Percentiles rank a stretch among this genome's conserved stretches.
Evolutionary conservation across 169 alveolate species (phyloP).

Genomic region (Plasmodium knowlesi): DNA sequence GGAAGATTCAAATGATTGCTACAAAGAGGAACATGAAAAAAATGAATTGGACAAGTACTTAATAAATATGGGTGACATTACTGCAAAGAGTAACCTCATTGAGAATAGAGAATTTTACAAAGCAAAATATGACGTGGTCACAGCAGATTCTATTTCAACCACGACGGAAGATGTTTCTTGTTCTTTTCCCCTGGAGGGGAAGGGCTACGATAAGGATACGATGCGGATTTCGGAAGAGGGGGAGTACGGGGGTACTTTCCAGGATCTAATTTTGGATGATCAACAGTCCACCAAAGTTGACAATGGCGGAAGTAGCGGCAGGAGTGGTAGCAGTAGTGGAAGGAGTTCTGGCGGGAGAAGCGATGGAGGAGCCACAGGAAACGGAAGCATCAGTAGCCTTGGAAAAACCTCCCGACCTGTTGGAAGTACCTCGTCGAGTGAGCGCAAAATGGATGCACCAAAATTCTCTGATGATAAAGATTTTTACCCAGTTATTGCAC

Average conservation of each 20-base stretch:
- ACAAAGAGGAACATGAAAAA: neutral
- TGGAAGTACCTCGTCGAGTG: neutral
- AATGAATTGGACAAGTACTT: slow-evolving; percentile 28
- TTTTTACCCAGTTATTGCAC: neutral
- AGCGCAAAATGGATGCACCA: neutral
- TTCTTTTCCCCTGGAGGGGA: slow-evolving; percentile 3
- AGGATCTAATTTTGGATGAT: neutral
- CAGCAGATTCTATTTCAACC: slow-evolving; percentile 15
- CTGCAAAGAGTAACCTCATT: neutral
- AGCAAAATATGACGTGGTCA: slow-evolving; percentile 4
- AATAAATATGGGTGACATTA: neutral
- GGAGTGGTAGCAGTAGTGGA: neutral
- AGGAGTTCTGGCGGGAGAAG: neutral
- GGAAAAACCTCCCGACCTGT: neutral
- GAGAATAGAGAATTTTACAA: neutral
- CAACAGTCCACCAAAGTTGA: neutral
- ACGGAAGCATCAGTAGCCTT: neutral
- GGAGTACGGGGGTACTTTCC: neutral
- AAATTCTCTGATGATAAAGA: neutral
- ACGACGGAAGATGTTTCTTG: slow-evolving; percentile 39
- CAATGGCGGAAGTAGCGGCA: neutral
- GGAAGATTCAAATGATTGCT: neutral
- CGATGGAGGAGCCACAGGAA: neutral
- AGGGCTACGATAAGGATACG: slow-evolving; percentile 5
- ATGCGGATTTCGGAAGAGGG: neutral